Percentiles rank a stretch among this genome's conserved stretches.
Conservation (phyloP, 2,329 filamentous ascomycete species). For the Cryphonectria nitschkei region DNA sequence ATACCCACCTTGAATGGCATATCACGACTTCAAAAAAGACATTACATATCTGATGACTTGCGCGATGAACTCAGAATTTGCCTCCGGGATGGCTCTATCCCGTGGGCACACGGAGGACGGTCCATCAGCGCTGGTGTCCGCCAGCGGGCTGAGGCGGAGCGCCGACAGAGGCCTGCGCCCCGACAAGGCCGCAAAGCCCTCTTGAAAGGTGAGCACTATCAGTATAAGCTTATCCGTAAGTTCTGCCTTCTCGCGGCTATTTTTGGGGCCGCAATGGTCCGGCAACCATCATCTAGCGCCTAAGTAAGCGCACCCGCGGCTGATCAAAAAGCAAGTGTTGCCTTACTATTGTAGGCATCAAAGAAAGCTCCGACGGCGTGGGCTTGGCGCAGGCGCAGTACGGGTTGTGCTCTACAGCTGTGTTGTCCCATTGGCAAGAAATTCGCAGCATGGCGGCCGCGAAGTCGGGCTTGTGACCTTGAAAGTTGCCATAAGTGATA, state of each 20-base stretch:
- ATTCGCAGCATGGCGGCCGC: background rate
- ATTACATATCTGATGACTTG: background rate
- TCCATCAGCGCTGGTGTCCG: background rate
- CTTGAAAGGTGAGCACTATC: background rate
- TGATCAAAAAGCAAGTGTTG: conserved; percentile 1
- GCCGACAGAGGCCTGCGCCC: conserved; percentile 15
- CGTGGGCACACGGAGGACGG: background rate
- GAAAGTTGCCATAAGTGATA: background rate
- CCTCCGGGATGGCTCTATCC: background rate
- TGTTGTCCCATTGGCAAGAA: background rate
- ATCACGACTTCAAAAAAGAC: background rate
- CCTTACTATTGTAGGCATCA: background rate
- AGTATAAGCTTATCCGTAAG: background rate
- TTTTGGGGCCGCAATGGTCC: background rate
- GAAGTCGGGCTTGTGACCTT: background rate
- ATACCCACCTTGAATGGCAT: background rate
- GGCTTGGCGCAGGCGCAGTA: background rate
- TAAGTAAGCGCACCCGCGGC: conserved; percentile 23
- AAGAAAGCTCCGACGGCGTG: background rate
- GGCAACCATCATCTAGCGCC: conserved; percentile 10
- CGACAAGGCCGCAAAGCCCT: background rate
- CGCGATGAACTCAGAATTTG: background rate
- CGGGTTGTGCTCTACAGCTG: background rate
- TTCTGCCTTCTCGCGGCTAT: background rate
- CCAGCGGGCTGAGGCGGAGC: conserved; percentile 12